Evolutionary conservation across 169 alveolate genomes (phyloP).

Genomic region (Fabrea salina): DNA sequence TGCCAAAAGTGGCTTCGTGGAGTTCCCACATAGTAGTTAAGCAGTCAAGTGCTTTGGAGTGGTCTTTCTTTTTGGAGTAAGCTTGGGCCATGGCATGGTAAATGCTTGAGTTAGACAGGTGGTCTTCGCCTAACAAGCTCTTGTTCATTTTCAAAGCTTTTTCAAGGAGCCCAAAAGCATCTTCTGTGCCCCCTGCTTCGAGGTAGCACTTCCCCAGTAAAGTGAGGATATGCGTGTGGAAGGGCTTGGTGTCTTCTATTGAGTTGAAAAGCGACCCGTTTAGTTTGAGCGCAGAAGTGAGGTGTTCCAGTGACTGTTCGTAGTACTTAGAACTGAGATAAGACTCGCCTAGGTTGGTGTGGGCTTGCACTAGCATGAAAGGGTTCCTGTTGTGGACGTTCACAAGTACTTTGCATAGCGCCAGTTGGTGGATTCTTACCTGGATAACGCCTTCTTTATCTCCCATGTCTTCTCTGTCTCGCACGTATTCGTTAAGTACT

Average conservation of each 20-base stretch:
- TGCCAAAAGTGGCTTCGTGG: slow-evolving; percentile 37
- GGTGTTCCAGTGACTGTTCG: slow-evolving; percentile 77
- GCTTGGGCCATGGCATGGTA: neutral
- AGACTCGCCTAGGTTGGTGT: slow-evolving; percentile 71
- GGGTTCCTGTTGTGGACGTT: slow-evolving; percentile 63
- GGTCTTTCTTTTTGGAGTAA: slow-evolving; percentile 36
- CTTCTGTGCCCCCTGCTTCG: slow-evolving; percentile 62
- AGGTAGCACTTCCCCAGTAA: slow-evolving; percentile 63
- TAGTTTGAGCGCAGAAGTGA: slow-evolving; percentile 69
- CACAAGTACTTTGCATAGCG: slow-evolving; percentile 69
- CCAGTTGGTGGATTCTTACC: slow-evolving; percentile 66
- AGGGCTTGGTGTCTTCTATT: slow-evolving; percentile 64
- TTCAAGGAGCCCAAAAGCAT: slow-evolving; percentile 49
- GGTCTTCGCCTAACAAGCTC: slow-evolving; percentile 48
- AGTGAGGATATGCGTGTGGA: slow-evolving; percentile 67
- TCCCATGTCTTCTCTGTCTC: slow-evolving; percentile 39
- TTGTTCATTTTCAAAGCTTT: slow-evolving; percentile 58
- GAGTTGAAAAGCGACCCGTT: slow-evolving; percentile 65
- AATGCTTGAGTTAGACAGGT: slow-evolving; percentile 38
- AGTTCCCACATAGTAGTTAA: slow-evolving; percentile 45
- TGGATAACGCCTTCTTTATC: slow-evolving; percentile 41
- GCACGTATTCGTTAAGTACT: slow-evolving; percentile 49
- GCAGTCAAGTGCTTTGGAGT: slow-evolving; percentile 45
- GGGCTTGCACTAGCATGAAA: slow-evolving; percentile 61
- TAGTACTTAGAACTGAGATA: slow-evolving; percentile 65